Percentiles rank a stretch among this genome's conserved stretches.
These are phyloP conservation scores for Pseudopithomyces maydicus DNA, from an alignment of 2,329 filamentous ascomycete species.

Conservation along the genomic window DNA sequence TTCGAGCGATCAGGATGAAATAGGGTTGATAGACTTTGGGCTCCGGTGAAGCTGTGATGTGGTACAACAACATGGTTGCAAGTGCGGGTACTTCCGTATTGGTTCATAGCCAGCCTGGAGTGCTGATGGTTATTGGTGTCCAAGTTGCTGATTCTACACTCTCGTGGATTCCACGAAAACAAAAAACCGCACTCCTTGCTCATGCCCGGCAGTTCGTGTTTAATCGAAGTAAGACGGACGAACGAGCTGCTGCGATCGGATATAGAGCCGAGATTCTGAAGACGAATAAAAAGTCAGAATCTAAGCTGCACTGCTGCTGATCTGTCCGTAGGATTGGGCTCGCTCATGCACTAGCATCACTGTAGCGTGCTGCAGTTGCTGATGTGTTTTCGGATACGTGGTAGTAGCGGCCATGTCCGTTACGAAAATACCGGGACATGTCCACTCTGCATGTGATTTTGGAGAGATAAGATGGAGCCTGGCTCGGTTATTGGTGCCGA, in stretches of 20 bases:
- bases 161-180: no score
- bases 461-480: slow-evolving; percentile 11
- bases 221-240: no score
- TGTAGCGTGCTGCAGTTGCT: not conserved
- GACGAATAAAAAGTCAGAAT: not conserved
- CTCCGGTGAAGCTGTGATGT: no score
- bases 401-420: slow-evolving; percentile 30
- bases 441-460: slow-evolving; percentile 16
- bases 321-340: not conserved
- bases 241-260: not conserved
- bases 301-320: not conserved
- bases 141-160: no score
- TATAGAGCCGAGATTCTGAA: not conserved
- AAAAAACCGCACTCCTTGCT: no score
- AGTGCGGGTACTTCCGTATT: no score
- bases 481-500: slow-evolving; percentile 15
- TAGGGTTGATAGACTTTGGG: no score
- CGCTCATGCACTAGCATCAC: not conserved
- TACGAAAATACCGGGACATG: slow-evolving; percentile 20
- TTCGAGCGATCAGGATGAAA: no score
- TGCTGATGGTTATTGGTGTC: no score
- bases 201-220: no score
- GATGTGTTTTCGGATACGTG: slow-evolving; percentile 5
- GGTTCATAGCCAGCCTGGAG: no score
- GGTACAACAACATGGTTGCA: no score